These are phyloP conservation scores for Microbotryum scabiosae DNA, from an alignment of 1,284 basidiomycete genomes.

Conservation along the genomic window DNA sequence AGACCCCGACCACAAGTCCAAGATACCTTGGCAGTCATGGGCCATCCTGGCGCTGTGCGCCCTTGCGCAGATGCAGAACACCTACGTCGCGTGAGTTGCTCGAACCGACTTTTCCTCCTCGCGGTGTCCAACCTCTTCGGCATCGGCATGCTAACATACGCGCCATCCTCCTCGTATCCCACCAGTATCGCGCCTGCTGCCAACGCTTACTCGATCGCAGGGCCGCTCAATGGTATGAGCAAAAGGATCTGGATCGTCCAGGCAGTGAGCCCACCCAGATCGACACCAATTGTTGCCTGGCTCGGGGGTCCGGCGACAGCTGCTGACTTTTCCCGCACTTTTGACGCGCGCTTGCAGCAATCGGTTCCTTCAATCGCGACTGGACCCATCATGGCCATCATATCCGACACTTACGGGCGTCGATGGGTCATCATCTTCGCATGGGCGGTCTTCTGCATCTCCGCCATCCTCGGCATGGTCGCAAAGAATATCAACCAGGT, in stretches of 20 bases:
- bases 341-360: background rate
- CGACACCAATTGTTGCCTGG: background rate
- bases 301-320: background rate
- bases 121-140: background rate
- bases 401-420: slow-evolving; percentile 13
- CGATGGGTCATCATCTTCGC: slow-evolving; percentile 5
- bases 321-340: background rate
- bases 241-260: slow-evolving; percentile 19
- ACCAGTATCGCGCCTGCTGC: slow-evolving; percentile 10
- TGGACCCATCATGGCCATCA: slow-evolving; percentile 11
- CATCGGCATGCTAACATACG: background rate
- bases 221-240: slow-evolving; percentile 1
- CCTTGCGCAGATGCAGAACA: slow-evolving; percentile 7
- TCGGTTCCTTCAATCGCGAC: slow-evolving; percentile 11
- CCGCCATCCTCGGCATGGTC: slow-evolving; percentile 14
- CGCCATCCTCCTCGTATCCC: background rate
- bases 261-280: background rate
- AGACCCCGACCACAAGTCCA: slow-evolving; percentile 9
- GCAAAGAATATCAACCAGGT: slow-evolving; percentile 6
- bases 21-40: background rate
- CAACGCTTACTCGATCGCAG: slow-evolving; percentile 5
- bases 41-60: slow-evolving; percentile 5
- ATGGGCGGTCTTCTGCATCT: slow-evolving; percentile 10
- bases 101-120: background rate
- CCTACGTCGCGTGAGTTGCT: slow-evolving; percentile 1